Evolutionary conservation across 2,329 filamentous ascomycete genomes (phyloP), one percentile per base, ranked within the genome.

Genomic region (Pezicula radicicola): DNA sequence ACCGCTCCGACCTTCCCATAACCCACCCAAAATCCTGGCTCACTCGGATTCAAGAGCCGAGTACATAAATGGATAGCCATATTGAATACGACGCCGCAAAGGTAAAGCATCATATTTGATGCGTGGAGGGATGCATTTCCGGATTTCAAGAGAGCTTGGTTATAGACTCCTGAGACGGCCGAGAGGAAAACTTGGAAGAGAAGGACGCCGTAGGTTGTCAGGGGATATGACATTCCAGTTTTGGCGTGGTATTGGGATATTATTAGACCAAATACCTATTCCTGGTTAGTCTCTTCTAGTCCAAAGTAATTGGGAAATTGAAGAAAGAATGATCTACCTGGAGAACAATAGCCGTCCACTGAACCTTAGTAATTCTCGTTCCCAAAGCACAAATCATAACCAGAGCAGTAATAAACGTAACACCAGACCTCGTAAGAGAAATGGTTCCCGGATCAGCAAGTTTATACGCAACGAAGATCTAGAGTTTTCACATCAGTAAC

Each of bases 371-470:
- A 13, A 68, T 61, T n/a, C 59, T 61, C 28, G 60, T 57, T 39
- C 57, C 53, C 6, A 67, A 53, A 25, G 59, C 55, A 6, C 56
- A 50, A 16, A 65, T 62, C 60, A 66, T 65, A 27, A 66, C 60
- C n/a, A 66, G 49, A 12, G 63, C 63, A 6, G 65, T 65, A 49
- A 66, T 63, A 44, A 66, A 60, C 4, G 66, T 67, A 6, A 65
- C 62, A 36, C 66, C 63, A 37, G 63, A 66, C 49, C 64, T 67
- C 42, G 61, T 63, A n/a, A 68, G 51, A 25, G 63, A 59, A 45
- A 68, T 67, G 1, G 66, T 68, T 15, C 64, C 66, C 13, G 66
- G 65, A 48, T 67, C 65, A 15, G 66, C 64, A 48, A 67, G 53
- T 45, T 63, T 63, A 53, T 66, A 67, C 42, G 61, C 59, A 18